Percentiles rank a stretch among this genome's conserved stretches.
These are phyloP conservation scores for Fusarium albosuccineum DNA, from an alignment of 2,329 filamentous ascomycete species.

Conservation along the genomic window DNA sequence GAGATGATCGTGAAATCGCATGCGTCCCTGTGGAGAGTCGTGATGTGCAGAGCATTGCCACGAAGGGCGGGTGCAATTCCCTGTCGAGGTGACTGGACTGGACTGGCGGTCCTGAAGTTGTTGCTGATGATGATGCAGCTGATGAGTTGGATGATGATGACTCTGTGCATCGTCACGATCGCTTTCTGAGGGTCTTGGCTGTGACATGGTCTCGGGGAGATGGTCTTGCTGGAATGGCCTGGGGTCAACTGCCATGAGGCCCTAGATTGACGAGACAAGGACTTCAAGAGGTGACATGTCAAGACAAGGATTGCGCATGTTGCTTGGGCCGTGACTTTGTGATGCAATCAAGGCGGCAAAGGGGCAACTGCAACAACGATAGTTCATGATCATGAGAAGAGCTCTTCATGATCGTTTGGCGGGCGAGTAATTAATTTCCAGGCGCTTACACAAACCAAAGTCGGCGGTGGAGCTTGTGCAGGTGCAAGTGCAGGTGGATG, in stretches of 20 bases:
- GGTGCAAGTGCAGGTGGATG: conserved; percentile 21
- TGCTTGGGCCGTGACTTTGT: neutral
- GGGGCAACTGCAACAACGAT: neutral
- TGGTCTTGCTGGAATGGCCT: conserved; percentile 34
- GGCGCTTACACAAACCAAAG: conserved; percentile 34
- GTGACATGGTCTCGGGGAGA: conserved; percentile 39
- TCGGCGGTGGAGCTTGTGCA: conserved; percentile 31
- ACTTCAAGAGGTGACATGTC: neutral
- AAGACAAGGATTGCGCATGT: neutral
- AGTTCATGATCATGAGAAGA: conserved; percentile 33
- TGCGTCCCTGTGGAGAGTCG: conserved; percentile 30
- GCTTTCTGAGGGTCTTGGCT: conserved; percentile 41
- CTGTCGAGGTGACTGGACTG: conserved; percentile 28
- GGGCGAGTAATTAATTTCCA: conserved; percentile 2
- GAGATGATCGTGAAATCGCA: conserved; percentile 11
- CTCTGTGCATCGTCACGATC: conserved; percentile 34
- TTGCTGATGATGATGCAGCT: conserved; percentile 26
- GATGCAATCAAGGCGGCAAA: neutral
- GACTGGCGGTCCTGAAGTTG: conserved; percentile 28
- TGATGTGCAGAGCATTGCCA: conserved; percentile 36
- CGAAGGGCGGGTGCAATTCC: conserved; percentile 12
- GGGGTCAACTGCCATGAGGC: conserved; percentile 10
- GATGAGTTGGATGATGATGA: conserved; percentile 30
- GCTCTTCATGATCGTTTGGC: conserved; percentile 25
- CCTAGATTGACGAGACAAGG: conserved; percentile 9